Evolutionary conservation across 805 yeast species (phyloP).

Genomic region (Scheffersomyces coipomensis): DNA sequence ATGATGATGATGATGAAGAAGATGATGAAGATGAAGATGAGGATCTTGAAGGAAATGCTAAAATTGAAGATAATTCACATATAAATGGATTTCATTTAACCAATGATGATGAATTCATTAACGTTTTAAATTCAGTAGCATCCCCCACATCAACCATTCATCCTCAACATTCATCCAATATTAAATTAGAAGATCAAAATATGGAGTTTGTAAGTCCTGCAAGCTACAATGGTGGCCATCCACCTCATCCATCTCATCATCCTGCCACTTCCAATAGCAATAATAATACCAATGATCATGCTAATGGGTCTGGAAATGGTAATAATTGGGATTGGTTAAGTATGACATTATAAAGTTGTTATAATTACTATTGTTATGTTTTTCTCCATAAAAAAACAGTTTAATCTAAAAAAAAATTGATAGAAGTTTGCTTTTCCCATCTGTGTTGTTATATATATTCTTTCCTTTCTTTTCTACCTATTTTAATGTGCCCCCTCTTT

Average conservation of each 20-base stretch:
- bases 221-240: not conserved
- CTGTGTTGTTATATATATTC: too few species aligned
- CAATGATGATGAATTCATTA: slow-evolving; percentile 3
- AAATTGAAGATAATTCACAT: not conserved
- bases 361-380: not conserved
- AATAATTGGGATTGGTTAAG: slow-evolving; percentile 28
- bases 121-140: not conserved
- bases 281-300: slow-evolving; percentile 5
- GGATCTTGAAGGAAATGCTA: not conserved
- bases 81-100: not conserved
- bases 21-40: not conserved
- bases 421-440: not conserved
- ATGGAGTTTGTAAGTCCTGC: not conserved
- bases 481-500: not conserved
- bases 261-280: not conserved
- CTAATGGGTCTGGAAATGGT: slow-evolving; percentile 6
- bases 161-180: not conserved
- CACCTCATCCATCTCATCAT: not conserved
- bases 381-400: not conserved
- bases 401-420: not conserved
- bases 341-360: slow-evolving; percentile 19
- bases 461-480: too few species aligned
- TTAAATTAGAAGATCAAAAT: not conserved
- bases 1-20: not conserved
- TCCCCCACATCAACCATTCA: not conserved